Evolutionary conservation across 352 stramenopile species (phyloP).

Genomic region (Detonula confervacea): DNA sequence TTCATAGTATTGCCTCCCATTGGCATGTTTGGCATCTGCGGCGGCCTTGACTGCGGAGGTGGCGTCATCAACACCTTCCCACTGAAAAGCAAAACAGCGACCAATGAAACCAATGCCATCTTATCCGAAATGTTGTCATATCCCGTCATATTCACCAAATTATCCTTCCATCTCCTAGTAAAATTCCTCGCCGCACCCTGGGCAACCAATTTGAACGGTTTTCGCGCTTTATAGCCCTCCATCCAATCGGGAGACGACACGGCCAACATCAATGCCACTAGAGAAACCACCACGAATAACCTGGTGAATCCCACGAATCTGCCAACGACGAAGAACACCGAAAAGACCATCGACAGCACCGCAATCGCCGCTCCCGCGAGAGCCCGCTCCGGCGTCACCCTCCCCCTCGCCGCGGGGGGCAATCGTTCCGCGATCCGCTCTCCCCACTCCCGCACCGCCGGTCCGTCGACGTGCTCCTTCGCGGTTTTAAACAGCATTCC

Average conservation of each 20-base stretch:
- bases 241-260: conserved; percentile 51
- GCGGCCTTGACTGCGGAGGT: neutral
- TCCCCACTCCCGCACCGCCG: conserved; percentile 16
- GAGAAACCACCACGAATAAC: conserved; percentile 33
- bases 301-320: conserved; percentile 42
- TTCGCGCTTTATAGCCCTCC: conserved; percentile 40
- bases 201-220: conserved; percentile 40
- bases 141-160: conserved; percentile 43
- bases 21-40: conserved; percentile 19
- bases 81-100: conserved; percentile 33
- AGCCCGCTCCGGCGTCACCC: conserved; percentile 22
- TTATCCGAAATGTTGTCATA: conserved; percentile 45
- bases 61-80: conserved; percentile 46
- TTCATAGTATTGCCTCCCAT: conserved; percentile 17
- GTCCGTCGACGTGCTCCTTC: conserved; percentile 21
- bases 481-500: conserved; percentile 16
- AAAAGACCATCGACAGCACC: conserved; percentile 7
- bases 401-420: conserved; percentile 16
- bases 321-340: conserved; percentile 15
- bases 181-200: conserved; percentile 35
- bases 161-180: conserved; percentile 50
- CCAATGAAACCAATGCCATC: conserved; percentile 43
- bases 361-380: conserved; percentile 18
- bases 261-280: conserved; percentile 23
- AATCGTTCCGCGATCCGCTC: conserved; percentile 17